Evolutionary conservation across 1,284 basidiomycete genomes (phyloP).

Genomic region (Cryptococcus neoformans): DNA sequence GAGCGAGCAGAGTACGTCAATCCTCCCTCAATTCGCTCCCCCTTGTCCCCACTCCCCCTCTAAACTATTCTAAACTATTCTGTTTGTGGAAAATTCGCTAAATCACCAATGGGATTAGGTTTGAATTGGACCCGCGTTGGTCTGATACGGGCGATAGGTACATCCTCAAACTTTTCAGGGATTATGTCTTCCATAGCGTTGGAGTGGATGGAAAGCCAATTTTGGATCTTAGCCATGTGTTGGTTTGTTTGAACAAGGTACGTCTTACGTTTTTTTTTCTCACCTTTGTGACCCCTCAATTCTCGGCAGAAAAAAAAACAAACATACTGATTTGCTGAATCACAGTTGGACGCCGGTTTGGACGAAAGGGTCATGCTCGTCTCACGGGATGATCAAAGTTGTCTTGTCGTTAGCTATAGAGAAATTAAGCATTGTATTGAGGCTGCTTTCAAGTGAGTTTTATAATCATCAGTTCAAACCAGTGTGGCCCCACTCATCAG

Average conservation of each 20-base stretch:
- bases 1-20: conserved; percentile 86
- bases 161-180: conserved; percentile 96
- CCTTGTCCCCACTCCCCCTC: neutral
- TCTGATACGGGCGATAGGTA: conserved; percentile 98
- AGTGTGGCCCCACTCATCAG: too few species aligned
- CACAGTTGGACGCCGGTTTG: conserved; percentile 81
- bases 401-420: conserved; percentile 91
- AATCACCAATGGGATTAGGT: conserved; percentile 54
- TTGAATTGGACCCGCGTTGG: conserved; percentile 93
- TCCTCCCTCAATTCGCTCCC: neutral
- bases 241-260: conserved; percentile 87
- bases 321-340: neutral
- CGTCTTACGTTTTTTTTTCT: conserved; percentile 5
- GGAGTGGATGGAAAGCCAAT: conserved; percentile 88
- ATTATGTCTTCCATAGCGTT: conserved; percentile 97
- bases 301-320: neutral
- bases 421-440: conserved; percentile 86
- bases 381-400: conserved; percentile 86
- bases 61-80: conserved; percentile 7
- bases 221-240: conserved; percentile 85
- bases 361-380: conserved; percentile 95
- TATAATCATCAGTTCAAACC: too few species aligned
- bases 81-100: neutral
- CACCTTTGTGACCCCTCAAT: neutral
- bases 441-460: conserved; percentile 63